A percentile compares a stretch with the other conserved stretches of the same genome.
Evolutionary conservation across 495 filamentous ascomycete genomes (phyloP).

Genomic region (Lasiosphaeriaceae sp.): DNA sequence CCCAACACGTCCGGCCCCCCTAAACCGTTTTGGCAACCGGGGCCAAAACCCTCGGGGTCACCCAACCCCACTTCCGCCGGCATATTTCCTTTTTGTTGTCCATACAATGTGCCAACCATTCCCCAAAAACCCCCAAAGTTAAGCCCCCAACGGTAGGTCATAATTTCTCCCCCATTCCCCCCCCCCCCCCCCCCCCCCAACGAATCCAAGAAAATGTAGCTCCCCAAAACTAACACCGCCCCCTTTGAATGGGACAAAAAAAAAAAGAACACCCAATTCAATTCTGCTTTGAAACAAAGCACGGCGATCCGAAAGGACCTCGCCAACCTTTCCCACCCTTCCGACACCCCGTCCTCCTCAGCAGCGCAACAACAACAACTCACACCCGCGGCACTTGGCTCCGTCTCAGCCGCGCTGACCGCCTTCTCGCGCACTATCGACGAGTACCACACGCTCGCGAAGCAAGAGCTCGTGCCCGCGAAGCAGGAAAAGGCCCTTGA

Average conservation of each 20-base stretch:
- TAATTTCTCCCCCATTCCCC: no score
- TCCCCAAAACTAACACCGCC: not conserved
- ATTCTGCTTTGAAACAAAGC: constrained; percentile 90
- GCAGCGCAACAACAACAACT: constrained; percentile 43
- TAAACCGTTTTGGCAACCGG: no score
- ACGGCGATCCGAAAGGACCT: constrained; percentile 84
- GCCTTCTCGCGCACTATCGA: constrained; percentile 89
- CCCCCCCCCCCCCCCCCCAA: no score
- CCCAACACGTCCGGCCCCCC: no score
- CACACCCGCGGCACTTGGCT: constrained; percentile 38
- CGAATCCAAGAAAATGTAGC: no score
- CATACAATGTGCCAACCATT: no score
- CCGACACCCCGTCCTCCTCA: constrained; percentile 44
- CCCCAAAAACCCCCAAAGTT: no score
- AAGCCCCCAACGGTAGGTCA: no score
- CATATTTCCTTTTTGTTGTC: no score
- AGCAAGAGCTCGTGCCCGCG: constrained; percentile 76
- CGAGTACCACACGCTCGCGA: constrained; percentile 81
- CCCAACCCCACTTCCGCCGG: no score
- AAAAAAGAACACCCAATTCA: constrained; percentile 83
- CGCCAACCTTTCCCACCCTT: constrained; percentile 61
- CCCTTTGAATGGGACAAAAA: not conserved
- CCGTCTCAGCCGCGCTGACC: constrained; percentile 73
- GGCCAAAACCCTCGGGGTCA: no score
- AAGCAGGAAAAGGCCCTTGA: constrained; percentile 91